Conservation (phyloP, 805 yeast species). For the Candida ulmi region DNA sequence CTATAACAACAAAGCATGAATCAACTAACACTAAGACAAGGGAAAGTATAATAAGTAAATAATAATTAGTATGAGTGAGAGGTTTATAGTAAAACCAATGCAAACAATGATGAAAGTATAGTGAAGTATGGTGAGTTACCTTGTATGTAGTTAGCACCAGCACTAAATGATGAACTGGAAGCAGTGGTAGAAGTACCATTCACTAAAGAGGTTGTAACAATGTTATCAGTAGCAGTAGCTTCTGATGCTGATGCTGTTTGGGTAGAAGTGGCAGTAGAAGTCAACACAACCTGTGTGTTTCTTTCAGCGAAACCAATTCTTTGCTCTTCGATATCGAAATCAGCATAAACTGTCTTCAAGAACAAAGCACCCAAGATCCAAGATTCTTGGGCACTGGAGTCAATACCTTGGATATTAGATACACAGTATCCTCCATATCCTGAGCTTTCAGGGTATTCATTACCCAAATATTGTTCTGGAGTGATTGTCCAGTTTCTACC, state of each 20-base stretch:
- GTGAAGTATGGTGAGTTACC: neutral
- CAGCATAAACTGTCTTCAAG: conserved; percentile 47
- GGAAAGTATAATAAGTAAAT: too few species aligned
- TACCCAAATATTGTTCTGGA: conserved; percentile 43
- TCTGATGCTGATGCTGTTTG: conserved; percentile 1
- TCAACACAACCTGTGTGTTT: conserved; percentile 24
- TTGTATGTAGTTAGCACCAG: neutral
- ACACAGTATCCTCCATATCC: conserved; percentile 49
- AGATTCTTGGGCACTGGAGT: conserved; percentile 29
- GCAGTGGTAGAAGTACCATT: neutral
- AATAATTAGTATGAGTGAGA: too few species aligned
- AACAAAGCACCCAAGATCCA: conserved; percentile 69
- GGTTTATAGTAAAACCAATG: neutral
- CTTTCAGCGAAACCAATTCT: conserved; percentile 50
- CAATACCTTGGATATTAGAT: conserved; percentile 58
- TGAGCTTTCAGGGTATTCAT: conserved; percentile 32
- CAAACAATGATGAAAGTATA: neutral
- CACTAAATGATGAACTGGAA: neutral
- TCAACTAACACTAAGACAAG: too few species aligned
- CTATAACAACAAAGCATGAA: too few species aligned
- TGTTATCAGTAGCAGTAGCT: conserved; percentile 1
- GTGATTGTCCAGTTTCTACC: conserved; percentile 39
- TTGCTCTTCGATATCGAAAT: conserved; percentile 47
- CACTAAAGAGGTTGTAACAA: neutral
- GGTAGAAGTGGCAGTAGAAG: conserved; percentile 17